Evolutionary conservation across 2,329 filamentous ascomycete species (phyloP).

Genomic region (Macrophomina pseudophaseolina): DNA sequence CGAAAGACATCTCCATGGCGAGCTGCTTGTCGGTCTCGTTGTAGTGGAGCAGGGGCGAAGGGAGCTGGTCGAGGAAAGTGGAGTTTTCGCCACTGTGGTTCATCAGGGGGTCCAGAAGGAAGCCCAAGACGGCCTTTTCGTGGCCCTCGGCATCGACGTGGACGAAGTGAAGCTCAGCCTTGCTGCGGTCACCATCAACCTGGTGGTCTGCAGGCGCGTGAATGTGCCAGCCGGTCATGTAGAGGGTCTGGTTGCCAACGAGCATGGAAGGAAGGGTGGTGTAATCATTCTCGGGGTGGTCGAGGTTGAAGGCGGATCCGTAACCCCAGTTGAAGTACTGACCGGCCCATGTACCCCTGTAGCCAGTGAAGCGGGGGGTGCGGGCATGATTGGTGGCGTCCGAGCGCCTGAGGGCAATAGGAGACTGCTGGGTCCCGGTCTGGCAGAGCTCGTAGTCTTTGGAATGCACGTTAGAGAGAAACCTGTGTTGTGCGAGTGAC

Average conservation of each 20-base stretch:
- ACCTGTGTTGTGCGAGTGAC: not conserved
- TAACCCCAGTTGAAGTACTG: slow-evolving; percentile 57
- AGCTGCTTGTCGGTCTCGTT: slow-evolving; percentile 38
- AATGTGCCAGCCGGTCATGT: slow-evolving; percentile 58
- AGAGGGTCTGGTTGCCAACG: slow-evolving; percentile 55
- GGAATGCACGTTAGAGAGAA: not conserved
- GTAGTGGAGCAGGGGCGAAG: slow-evolving; percentile 45
- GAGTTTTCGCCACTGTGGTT: slow-evolving; percentile 46
- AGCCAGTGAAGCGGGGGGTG: slow-evolving; percentile 48
- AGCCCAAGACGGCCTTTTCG: slow-evolving; percentile 53
- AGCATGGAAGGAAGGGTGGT: slow-evolving; percentile 49
- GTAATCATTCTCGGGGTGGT: slow-evolving; percentile 42
- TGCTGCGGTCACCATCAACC: slow-evolving; percentile 49
- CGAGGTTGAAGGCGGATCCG: slow-evolving; percentile 52
- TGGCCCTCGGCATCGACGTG: slow-evolving; percentile 51
- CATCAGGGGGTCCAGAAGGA: slow-evolving; percentile 50
- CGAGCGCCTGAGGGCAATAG: slow-evolving; percentile 51
- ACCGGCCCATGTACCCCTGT: slow-evolving; percentile 43
- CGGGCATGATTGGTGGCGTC: slow-evolving; percentile 50
- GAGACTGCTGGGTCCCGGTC: slow-evolving; percentile 57
- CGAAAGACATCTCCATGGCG: slow-evolving; percentile 38
- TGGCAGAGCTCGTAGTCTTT: slow-evolving; percentile 54
- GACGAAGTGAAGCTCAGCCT: slow-evolving; percentile 57
- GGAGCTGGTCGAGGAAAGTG: slow-evolving; percentile 51
- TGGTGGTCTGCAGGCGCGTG: slow-evolving; percentile 58